Evolutionary conservation across 2,329 filamentous ascomycete genomes (phyloP), one percentile per base, ranked within the genome.

Genomic region (Cladosporium phlei): DNA sequence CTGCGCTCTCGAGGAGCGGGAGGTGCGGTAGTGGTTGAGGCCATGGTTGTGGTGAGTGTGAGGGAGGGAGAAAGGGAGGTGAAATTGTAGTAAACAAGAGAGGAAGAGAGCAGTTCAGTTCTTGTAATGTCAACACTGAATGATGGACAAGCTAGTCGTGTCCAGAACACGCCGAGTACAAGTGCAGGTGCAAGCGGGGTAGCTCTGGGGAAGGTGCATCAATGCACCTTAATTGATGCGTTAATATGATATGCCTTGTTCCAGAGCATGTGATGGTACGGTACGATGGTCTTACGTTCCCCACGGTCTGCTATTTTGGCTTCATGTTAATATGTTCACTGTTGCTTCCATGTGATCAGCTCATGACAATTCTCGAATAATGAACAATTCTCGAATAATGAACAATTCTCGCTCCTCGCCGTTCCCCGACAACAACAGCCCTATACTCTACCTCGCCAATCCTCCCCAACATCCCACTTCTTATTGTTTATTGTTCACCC

Each of bases 1-100:
- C 80, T 86, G 58, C 90, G 84, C 75, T 95, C 83, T 55, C 88
- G 79, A 30, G 71, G 69, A 54, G 38, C 50, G 19, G 28, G 49
- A 44, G 39, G n/a, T 38, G n/a, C 19, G 16, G 30, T 30, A 20
- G 14, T 43, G 12, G 39, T 11, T 22, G 16, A 28, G 2, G 56
- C 54, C 57, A 58, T 59, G 40, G 30, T 34, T 38, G 11, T 46
- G 21, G 39, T 16, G 30, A n/a, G n/a, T n/a, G n/a, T n/a, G n/a
- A n/a, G 19, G 33, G n/a, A 38, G 38, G 10, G 16, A 24, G 7
- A 9, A 16, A 27, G 20, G 27, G 12, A 28, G 7, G 24, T 20
- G 19, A 21, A 24, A 8, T 14, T 16, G 17, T 16, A 16, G 17
- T 28, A 38, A 16, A 28, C 29, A 29, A 17, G 10, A 29, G 17